Percentiles rank a stretch among this genome's conserved stretches.
These are phyloP conservation scores for Fusarium clavum DNA, from an alignment of 2,329 filamentous ascomycete genomes.

Conservation along the genomic window DNA sequence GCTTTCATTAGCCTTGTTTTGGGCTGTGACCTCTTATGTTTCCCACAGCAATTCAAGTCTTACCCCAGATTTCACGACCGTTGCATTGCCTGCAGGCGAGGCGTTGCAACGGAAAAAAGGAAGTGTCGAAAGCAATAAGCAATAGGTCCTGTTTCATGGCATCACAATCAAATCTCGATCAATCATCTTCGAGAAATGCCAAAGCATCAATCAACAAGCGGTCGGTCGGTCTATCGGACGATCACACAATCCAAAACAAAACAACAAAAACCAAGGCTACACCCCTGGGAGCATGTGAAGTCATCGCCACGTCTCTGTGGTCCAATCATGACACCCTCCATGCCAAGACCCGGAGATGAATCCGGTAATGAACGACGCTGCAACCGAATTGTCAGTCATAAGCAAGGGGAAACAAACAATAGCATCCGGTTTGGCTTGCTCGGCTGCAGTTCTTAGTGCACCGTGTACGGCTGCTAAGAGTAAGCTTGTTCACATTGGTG, in stretches of 20 bases:
- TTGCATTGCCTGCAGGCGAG: conserved; percentile 1
- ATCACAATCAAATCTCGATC: conserved; percentile 6
- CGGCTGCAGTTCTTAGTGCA: not conserved
- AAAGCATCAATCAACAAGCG: conserved; percentile 20
- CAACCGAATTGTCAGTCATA: conserved; percentile 19
- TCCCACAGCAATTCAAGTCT: conserved; percentile 7
- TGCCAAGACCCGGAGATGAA: conserved; percentile 34
- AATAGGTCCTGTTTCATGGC: not conserved
- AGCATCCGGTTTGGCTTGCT: not conserved
- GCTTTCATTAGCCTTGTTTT: conserved; percentile 22
- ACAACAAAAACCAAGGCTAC: conserved; percentile 19
- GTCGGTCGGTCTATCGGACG: conserved; percentile 10
- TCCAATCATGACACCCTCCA: conserved; percentile 37
- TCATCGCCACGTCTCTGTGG: conserved; percentile 41
- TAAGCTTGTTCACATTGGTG: conserved; percentile 20
- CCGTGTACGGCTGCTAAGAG: not conserved
- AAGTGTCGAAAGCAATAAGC: not conserved
- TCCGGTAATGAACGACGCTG: conserved; percentile 38
- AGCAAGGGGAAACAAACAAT: conserved; percentile 5
- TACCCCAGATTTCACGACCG: conserved; percentile 37
- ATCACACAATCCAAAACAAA: conserved; percentile 28
- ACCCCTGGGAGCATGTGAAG: conserved; percentile 39
- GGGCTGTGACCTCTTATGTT: not conserved
- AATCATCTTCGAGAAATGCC: not conserved
- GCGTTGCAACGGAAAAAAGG: conserved; percentile 6